A percentile compares a stretch with the other conserved stretches of the same genome.
These are phyloP conservation scores for Wickerhamiella hasegawae DNA, from an alignment of 805 yeast genomes.

Conservation along the genomic window DNA sequence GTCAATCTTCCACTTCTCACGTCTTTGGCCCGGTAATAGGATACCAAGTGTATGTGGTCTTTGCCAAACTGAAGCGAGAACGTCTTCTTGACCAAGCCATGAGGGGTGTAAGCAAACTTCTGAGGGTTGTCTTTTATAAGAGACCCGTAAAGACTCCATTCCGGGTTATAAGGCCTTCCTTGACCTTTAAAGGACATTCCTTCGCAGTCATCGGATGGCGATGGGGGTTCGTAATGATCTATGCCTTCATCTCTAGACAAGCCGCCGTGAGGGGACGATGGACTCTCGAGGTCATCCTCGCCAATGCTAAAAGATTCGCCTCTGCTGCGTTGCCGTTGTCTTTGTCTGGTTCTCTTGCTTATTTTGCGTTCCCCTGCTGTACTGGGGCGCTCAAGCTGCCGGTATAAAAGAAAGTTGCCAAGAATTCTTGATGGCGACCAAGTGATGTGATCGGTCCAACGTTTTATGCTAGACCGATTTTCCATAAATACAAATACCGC, in stretches of 20 bases:
- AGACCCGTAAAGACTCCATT: constrained; percentile 32
- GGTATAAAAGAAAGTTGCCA: constrained; percentile 70
- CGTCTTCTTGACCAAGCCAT: constrained; percentile 74
- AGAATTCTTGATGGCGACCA: constrained; percentile 88
- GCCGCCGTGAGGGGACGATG: not conserved
- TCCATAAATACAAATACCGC: constrained; percentile 75
- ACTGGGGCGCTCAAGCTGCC: constrained; percentile 35
- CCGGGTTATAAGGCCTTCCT: constrained; percentile 6
- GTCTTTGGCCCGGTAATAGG: constrained; percentile 66
- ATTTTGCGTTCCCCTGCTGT: not conserved
- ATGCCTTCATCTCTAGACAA: not conserved
- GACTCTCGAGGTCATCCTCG: not conserved
- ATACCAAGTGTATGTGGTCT: constrained; percentile 41
- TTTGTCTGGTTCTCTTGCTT: too few species aligned
- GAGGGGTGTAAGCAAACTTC: constrained; percentile 42
- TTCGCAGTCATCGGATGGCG: too few species aligned
- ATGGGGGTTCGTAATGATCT: too few species aligned
- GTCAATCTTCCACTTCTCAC: constrained; percentile 23
- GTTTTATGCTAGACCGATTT: constrained; percentile 62
- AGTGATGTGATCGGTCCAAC: constrained; percentile 95
- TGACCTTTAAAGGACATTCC: not conserved
- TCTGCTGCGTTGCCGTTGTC: not conserved
- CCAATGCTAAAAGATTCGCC: not conserved
- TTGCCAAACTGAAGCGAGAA: constrained; percentile 30
- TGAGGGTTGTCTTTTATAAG: constrained; percentile 17